Conservation (phyloP, 179 eudicot genomes). For the Gypsophila paniculata region DNA sequence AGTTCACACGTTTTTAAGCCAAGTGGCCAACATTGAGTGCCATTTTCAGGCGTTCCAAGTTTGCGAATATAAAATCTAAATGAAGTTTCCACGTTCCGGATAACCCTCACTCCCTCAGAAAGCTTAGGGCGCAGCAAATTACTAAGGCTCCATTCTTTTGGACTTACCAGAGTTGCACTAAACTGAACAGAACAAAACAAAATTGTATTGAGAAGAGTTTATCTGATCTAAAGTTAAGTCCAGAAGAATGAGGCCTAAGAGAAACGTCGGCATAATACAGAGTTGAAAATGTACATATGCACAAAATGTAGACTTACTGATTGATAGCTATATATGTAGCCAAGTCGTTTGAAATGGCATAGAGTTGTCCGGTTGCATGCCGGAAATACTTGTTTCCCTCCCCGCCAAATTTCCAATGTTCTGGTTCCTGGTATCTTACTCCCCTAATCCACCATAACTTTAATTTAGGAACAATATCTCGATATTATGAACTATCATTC, state of each 20-base stretch:
- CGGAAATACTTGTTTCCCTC: constrained; percentile 84
- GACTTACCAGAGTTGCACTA: too few relatives aligned
- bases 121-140: too few relatives aligned
- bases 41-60: too few relatives aligned
- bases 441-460: constrained; percentile 45
- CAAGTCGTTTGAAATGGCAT: constrained; percentile 77
- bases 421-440: constrained; percentile 79
- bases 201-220: too few relatives aligned
- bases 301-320: constrained; percentile 44
- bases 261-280: background rate
- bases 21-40: too few relatives aligned
- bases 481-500: background rate
- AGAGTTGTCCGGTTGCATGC: constrained; percentile 84
- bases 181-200: too few relatives aligned
- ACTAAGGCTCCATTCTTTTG: too few relatives aligned
- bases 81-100: background rate
- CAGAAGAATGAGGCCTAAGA: too few relatives aligned
- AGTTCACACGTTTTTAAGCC: background rate
- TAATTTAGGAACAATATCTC: background rate
- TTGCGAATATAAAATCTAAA: too few relatives aligned
- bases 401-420: constrained; percentile 90
- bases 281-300: background rate
- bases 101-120: background rate
- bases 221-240: too few relatives aligned
- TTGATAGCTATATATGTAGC: constrained; percentile 66